Conservation (phyloP, 2,329 filamentous ascomycete species). For the Graphilbum ipis-grandicollis region DNA sequence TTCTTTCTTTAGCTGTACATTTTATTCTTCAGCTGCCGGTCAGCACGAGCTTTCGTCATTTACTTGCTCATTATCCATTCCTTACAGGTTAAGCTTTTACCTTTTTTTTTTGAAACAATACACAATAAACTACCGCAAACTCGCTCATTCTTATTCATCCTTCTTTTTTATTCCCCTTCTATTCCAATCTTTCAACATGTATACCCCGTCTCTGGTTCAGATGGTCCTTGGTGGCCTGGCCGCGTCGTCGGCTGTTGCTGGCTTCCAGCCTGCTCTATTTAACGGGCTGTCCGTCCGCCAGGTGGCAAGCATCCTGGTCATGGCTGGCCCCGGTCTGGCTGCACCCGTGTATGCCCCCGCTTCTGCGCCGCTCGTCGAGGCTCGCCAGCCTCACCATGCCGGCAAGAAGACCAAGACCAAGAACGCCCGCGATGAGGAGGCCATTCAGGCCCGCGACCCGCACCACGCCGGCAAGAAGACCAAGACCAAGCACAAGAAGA, state of each 20-base stretch:
- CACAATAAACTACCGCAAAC: conserved; percentile 4
- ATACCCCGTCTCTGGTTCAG: conserved; percentile 15
- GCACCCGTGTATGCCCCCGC: conserved; percentile 5
- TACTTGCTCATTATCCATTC: conserved; percentile 3
- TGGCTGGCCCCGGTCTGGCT: conserved; percentile 12
- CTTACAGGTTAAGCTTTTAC: conserved; percentile 1
- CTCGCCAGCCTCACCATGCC: no score
- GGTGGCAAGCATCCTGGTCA: conserved; percentile 13
- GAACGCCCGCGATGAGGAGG: neutral
- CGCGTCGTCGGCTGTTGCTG: conserved; percentile 14
- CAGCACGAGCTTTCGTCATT: conserved; percentile 10
- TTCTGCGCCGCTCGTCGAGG: conserved; percentile 8
- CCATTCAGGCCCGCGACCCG: conserved; percentile 7
- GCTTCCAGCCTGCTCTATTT: conserved; percentile 11
- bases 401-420: conserved; percentile 7
- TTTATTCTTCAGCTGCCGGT: conserved; percentile 13
- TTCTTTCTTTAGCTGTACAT: conserved; percentile 6
- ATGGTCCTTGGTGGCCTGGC: conserved; percentile 14
- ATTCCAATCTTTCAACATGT: conserved; percentile 11
- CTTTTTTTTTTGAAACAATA: neutral
- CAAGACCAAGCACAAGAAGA: conserved; percentile 6
- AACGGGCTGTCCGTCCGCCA: conserved; percentile 10
- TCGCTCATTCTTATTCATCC: conserved; percentile 1
- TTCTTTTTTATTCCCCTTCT: neutral
- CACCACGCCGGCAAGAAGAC: conserved; percentile 8